These are phyloP conservation scores for Calonectria ilicicola DNA, from an alignment of 2,329 filamentous ascomycete genomes.

Conservation along the genomic window DNA sequence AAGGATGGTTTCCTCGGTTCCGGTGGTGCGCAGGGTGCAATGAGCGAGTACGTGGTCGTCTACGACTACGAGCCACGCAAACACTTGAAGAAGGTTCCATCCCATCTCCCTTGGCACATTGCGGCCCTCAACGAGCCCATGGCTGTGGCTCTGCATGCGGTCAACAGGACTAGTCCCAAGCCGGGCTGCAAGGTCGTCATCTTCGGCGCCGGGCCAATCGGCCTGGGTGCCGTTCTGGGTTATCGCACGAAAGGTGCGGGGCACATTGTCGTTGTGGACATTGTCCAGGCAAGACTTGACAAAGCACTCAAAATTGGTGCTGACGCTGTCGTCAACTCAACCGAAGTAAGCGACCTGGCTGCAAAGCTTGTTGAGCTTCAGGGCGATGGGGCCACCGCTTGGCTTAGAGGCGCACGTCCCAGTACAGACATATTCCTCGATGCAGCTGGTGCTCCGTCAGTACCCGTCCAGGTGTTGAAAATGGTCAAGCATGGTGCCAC, in stretches of 20 bases:
- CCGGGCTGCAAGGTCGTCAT: neutral
- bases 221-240: neutral
- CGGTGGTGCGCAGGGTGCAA: neutral
- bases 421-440: neutral
- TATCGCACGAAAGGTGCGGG: neutral
- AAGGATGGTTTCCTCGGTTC: neutral
- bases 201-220: neutral
- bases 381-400: neutral
- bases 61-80: neutral
- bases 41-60: neutral
- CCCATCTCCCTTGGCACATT: neutral
- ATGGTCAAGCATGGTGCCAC: neutral
- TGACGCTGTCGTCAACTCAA: neutral
- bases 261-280: neutral
- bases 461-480: neutral
- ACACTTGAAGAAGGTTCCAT: neutral
- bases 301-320: neutral
- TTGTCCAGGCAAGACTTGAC: neutral
- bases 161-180: neutral
- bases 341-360: neutral
- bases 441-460: neutral
- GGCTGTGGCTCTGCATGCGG: neutral
- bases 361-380: neutral
- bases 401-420: neutral
- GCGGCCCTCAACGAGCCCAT: neutral